phyloP scores from a whole-genome alignment of 768 basidiomycete genomes.

The Hericium alpestre region DNA sequence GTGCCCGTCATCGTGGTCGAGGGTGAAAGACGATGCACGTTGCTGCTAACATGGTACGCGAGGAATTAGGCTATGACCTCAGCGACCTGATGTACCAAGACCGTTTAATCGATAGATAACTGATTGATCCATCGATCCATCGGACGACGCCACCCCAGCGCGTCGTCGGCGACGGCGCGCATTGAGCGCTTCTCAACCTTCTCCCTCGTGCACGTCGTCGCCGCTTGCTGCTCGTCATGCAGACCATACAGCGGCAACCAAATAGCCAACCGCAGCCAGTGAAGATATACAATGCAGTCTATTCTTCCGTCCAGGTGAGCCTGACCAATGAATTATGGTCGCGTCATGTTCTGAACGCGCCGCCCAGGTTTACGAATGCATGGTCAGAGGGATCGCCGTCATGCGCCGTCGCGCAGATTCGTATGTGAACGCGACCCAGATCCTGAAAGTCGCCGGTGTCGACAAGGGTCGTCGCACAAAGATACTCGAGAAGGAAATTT shows the following conservation, averaged over 20 bases:
- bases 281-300: conserved; percentile 90
- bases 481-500: conserved; percentile 94
- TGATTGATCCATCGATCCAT: too few species aligned
- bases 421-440: conserved; percentile 97
- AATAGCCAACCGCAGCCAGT: conserved; percentile 34
- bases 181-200: neutral
- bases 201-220: neutral
- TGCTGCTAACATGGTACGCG: too few species aligned
- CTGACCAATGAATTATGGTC: conserved; percentile 5
- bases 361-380: conserved; percentile 86
- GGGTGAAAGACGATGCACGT: too few species aligned
- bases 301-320: conserved; percentile 79
- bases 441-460: conserved; percentile 96
- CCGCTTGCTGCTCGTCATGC: conserved; percentile 6
- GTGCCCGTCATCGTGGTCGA: too few species aligned
- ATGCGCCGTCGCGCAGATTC: conserved; percentile 94
- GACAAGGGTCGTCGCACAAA: conserved; percentile 95
- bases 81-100: too few species aligned
- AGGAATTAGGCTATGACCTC: too few species aligned
- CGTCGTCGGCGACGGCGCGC: conserved; percentile 4
- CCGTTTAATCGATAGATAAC: too few species aligned
- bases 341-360: conserved; percentile 8
- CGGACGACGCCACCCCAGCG: too few species aligned
- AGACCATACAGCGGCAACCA: conserved; percentile 1
- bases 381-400: conserved; percentile 96